These are phyloP conservation scores for Vaccinium darrowii DNA, from an alignment of 148 eudicot species.

Conservation along the genomic window DNA sequence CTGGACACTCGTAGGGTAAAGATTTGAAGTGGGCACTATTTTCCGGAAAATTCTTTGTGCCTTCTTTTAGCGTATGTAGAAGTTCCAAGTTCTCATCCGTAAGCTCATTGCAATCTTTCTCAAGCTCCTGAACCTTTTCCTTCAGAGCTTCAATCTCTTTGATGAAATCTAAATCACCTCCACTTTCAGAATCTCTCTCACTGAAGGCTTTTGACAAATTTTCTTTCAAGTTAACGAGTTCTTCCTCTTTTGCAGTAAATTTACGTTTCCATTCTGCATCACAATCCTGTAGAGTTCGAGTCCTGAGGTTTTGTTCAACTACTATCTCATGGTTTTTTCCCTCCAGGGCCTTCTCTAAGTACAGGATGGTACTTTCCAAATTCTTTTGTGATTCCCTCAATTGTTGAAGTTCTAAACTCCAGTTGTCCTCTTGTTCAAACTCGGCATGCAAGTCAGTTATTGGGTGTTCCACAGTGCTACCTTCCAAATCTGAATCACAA, in stretches of 20 bases:
- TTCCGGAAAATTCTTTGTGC: constrained; percentile 15
- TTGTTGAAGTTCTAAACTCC: constrained; percentile 26
- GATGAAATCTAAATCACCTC: constrained; percentile 17
- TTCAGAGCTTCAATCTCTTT: constrained; percentile 36
- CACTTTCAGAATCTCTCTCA: constrained; percentile 16
- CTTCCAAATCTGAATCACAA: constrained; percentile 17
- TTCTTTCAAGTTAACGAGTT: constrained; percentile 35
- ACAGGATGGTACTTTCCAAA: constrained; percentile 30
- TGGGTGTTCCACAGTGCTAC: neutral
- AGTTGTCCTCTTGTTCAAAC: constrained; percentile 16
- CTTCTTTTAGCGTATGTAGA: constrained; percentile 42
- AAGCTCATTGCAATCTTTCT: constrained; percentile 54
- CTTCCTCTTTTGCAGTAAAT: constrained; percentile 43
- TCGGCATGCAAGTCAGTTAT: constrained; percentile 4
- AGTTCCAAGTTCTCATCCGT: constrained; percentile 58
- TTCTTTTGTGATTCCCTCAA: constrained; percentile 38
- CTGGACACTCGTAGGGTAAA: constrained; percentile 17
- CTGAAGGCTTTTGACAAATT: constrained; percentile 31
- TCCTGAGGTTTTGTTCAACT: constrained; percentile 32
- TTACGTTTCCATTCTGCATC: constrained; percentile 36
- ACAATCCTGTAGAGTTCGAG: constrained; percentile 32
- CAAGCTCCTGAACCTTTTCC: constrained; percentile 47
- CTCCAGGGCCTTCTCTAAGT: constrained; percentile 38
- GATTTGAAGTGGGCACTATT: constrained; percentile 20
- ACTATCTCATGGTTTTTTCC: constrained; percentile 41